phyloP scores from a whole-genome alignment of 176 grass and related monocot species.

The Carex kokanica region DNA sequence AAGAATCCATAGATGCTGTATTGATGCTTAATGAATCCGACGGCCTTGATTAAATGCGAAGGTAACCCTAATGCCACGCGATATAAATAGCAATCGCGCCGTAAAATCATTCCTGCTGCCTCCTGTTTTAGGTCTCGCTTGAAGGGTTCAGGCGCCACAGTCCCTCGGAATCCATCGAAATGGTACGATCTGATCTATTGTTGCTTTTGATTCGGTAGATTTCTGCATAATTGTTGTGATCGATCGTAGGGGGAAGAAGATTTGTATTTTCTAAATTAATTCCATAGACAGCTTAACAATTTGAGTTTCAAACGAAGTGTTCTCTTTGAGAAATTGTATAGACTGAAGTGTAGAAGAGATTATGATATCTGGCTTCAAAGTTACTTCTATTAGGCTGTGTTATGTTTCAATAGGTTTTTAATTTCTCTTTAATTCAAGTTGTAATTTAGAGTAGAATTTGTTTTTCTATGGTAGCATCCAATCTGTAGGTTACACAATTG shows the following conservation, averaged over 20 bases:
- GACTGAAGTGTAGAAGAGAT: not conserved
- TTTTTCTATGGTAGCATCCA: not conserved
- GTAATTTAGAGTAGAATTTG: not conserved
- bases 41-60: not conserved
- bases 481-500: not conserved
- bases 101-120: not conserved
- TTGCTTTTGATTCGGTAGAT: not conserved
- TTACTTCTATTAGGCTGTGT: not conserved
- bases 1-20: not conserved
- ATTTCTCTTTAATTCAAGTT: not conserved
- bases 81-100: not conserved
- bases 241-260: not conserved
- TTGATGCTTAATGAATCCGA: not conserved
- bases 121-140: not conserved
- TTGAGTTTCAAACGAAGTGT: not conserved
- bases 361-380: not conserved
- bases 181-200: not conserved
- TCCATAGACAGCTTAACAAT: not conserved
- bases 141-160: not conserved
- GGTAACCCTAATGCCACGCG: not conserved
- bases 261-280: not conserved
- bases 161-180: not conserved
- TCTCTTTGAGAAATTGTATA: not conserved
- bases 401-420: not conserved
- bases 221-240: not conserved